Evolutionary conservation across 176 grass and related monocot species (phyloP).

Genomic region (Leersia perrieri): DNA sequence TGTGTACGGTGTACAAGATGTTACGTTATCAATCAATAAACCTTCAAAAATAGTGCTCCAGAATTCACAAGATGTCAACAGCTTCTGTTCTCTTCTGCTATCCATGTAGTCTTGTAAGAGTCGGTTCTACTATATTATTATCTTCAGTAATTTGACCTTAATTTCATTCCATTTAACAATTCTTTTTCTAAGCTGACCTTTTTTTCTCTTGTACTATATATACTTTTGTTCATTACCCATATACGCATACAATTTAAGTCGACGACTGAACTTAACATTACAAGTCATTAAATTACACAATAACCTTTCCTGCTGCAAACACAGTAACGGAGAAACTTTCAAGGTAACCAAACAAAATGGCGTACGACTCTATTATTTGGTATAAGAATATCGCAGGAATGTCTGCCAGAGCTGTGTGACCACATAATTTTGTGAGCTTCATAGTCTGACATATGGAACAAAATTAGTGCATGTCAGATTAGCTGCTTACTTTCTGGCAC

Average conservation of each 20-base stretch:
- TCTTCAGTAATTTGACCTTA: no score
- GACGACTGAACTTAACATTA: neutral
- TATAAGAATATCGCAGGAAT: neutral
- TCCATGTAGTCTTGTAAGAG: no score
- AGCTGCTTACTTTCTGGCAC: neutral
- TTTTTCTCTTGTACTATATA: no score
- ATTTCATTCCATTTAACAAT: neutral
- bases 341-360: neutral
- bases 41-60: neutral
- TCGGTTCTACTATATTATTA: no score
- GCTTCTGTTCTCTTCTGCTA: neutral
- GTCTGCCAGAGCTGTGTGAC: neutral
- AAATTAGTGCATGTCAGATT: constrained; percentile 3
- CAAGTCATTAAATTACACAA: neutral
- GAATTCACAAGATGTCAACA: neutral
- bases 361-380: neutral
- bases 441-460: neutral
- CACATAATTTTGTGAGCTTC: neutral
- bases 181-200: neutral
- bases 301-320: neutral
- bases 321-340: neutral
- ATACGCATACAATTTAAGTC: neutral
- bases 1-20: neutral
- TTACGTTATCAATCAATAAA: neutral
- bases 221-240: neutral